phyloP scores from a whole-genome alignment of 148 eudicot species.

The Rhododendron vialii region DNA sequence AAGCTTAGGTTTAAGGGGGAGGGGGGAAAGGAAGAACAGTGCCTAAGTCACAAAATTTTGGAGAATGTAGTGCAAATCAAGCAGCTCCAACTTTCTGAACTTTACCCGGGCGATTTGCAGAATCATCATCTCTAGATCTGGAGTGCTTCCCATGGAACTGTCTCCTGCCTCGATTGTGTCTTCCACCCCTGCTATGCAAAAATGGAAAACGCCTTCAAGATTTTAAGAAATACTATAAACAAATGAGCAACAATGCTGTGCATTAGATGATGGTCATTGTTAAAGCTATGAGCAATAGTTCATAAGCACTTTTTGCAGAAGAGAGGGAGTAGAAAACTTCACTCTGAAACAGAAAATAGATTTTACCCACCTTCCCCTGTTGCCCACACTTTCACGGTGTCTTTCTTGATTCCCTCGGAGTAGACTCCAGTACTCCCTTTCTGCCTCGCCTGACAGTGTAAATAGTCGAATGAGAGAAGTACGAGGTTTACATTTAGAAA shows the following conservation, averaged over 20 bases:
- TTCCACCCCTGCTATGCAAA: slow-evolving; percentile 65
- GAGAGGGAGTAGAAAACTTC: background rate
- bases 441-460: slow-evolving; percentile 63
- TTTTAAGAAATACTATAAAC: background rate
- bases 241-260: background rate
- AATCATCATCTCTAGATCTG: slow-evolving; percentile 51
- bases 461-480: background rate
- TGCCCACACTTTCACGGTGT: slow-evolving; percentile 31
- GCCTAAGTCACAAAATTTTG: slow-evolving; percentile 1
- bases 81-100: slow-evolving; percentile 47
- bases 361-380: slow-evolving; percentile 50
- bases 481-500: background rate
- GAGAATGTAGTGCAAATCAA: slow-evolving; percentile 8
- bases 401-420: slow-evolving; percentile 46
- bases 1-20: background rate
- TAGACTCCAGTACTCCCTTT: slow-evolving; percentile 81
- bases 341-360: background rate
- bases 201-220: background rate
- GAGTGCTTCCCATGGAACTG: slow-evolving; percentile 47
- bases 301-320: background rate
- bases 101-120: slow-evolving; percentile 53
- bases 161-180: slow-evolving; percentile 47
- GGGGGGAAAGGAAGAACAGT: no score
- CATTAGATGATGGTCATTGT: background rate
- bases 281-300: background rate